Base-by-base conservation (phyloP, 768 basidiomycete genomes). In the Leucosporidium creatinivorum region DNA sequence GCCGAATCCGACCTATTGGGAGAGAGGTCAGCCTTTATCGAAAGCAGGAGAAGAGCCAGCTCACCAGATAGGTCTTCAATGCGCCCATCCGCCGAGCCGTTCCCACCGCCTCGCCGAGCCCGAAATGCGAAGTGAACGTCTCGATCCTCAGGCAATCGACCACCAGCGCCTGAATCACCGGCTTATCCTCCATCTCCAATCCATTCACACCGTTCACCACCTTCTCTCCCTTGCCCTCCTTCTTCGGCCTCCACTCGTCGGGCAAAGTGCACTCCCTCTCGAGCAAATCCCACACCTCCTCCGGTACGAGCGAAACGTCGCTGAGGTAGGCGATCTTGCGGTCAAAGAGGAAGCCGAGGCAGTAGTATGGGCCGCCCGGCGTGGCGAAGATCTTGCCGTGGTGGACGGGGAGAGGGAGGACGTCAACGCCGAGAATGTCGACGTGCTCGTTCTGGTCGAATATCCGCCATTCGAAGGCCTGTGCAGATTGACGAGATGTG, bases 381-480 rank as follows among this genome's bases (percentile, higher is more conserved):
- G 68, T 64, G 21, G 69, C 66, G 66, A 75, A 71, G 54, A 60
- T 62, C 9, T 31, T 19, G 36, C 67, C 75, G 55, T 75, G 74
- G 52, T 75, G 69, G 31, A 75, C 74, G 64, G 68, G 23, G 51
- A 18, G 13, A 13, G 19, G 61, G n/a, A 39, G 30, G 23, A 17
- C 21, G 25, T 19, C 12, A 59, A 59, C 51, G 51, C 51, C 51
- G 51, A 23, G 26, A n/a, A 52, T 52, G 26, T 52, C 51, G n/a
- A 52, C 19, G 49, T 21, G 18, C n/a, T 62, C n/a, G n/a, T n/a
- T 13, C 15, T 66, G 61, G 47, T 85, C 83, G 71, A 93, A 86
- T 61, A 93, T 84, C 72, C 89, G 87, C 87, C 87, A 93, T 74
- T 83, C 82, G 75, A 93, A 87, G 69, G 88, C 85, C 8, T 91